Conservation (phyloP, 179 eudicot genomes). For the Pouteria campechiana region DNA sequence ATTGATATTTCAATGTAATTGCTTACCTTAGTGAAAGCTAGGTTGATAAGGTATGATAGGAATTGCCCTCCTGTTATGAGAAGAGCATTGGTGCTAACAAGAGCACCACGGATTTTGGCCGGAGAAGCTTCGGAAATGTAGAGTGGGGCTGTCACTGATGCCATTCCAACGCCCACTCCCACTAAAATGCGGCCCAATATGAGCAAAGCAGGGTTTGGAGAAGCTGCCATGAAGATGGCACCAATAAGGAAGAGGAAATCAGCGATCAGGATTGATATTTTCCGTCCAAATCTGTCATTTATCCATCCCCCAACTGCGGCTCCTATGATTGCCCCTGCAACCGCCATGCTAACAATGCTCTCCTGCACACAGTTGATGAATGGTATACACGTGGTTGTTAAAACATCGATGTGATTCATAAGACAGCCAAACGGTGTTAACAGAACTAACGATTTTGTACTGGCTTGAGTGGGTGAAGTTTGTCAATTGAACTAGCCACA, state of each 20-base stretch:
- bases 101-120: conserved; percentile 17
- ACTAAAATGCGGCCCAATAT: conserved; percentile 19
- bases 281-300: conserved; percentile 12
- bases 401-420: too few species aligned
- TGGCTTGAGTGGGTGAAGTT: too few species aligned
- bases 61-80: conserved; percentile 21
- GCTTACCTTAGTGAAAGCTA: conserved; percentile 15
- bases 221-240: conserved; percentile 12
- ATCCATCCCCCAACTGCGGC: conserved; percentile 18
- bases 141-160: conserved; percentile 20
- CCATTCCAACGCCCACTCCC: conserved; percentile 27
- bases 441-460: too few species aligned
- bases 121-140: conserved; percentile 25
- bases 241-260: conserved; percentile 15
- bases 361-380: conserved; percentile 1
- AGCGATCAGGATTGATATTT: conserved; percentile 3
- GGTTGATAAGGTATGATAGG: conserved; percentile 14
- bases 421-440: too few species aligned
- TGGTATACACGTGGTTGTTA: too few species aligned
- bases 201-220: conserved; percentile 20
- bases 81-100: conserved; percentile 13
- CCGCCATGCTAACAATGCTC: conserved; percentile 20
- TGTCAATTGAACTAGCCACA: too few species aligned
- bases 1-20: too few species aligned
- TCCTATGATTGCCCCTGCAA: conserved; percentile 17